phyloP scores from a whole-genome alignment of 106 monocot genomes.

The Phalaenopsis aphrodite region DNA sequence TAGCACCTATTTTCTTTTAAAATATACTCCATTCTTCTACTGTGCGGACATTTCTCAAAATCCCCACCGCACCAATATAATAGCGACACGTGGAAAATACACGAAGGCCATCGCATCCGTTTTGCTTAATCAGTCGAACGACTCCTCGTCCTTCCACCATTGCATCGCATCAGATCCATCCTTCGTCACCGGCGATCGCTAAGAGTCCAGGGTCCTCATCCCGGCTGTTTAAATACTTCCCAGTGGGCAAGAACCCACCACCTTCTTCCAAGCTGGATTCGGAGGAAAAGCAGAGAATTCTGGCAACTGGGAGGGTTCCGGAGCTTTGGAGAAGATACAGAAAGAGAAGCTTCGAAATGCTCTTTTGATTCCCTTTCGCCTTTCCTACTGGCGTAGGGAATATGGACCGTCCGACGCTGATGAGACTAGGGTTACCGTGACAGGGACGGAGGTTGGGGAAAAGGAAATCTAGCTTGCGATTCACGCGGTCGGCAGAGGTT shows the following conservation, averaged over 20 bases:
- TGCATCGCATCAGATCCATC: not conserved
- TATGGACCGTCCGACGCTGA: not conserved
- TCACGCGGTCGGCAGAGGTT: not conserved
- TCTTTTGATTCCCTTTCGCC: not conserved
- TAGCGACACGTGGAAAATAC: no score
- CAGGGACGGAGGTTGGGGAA: not conserved
- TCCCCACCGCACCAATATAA: no score
- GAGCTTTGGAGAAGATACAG: not conserved
- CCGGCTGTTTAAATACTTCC: not conserved
- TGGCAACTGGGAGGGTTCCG: not conserved
- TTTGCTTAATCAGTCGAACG: no score
- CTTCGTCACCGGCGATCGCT: not conserved
- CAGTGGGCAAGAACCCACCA: not conserved
- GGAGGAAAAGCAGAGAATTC: not conserved
- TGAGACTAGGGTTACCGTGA: constrained; percentile 2
- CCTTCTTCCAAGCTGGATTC: not conserved
- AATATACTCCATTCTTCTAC: no score
- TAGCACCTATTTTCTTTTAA: no score
- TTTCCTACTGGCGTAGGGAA: not conserved
- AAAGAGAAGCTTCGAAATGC: not conserved
- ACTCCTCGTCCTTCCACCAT: no score
- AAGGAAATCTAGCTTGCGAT: not conserved
- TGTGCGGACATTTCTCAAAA: no score
- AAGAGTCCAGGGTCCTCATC: not conserved
- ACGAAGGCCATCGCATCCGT: no score